Percentiles rank a stretch among this genome's conserved stretches.
Evolutionary conservation across 257 asterid genomes (phyloP).

Genomic region (Solanum pimpinellifolium): DNA sequence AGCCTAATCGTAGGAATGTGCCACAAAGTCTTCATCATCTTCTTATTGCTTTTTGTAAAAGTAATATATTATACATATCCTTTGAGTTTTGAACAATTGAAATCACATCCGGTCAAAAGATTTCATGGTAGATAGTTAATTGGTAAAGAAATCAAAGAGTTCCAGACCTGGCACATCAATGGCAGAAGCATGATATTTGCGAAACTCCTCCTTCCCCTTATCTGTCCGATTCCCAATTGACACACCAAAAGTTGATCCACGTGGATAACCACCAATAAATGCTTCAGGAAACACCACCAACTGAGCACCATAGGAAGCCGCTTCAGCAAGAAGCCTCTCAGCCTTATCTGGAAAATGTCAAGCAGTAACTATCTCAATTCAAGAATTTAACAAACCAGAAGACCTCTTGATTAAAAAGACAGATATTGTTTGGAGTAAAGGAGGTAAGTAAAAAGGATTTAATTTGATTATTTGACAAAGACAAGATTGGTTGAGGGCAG

Average conservation of each 20-base stretch:
- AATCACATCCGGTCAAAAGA: not conserved
- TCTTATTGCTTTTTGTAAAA: not conserved
- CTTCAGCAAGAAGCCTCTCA: conserved; percentile 89
- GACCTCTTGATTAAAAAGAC: not conserved
- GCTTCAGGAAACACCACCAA: conserved; percentile 97
- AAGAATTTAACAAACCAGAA: not conserved
- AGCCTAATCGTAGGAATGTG: not conserved
- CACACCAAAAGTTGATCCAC: conserved; percentile 84
- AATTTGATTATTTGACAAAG: not conserved
- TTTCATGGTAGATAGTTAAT: not conserved
- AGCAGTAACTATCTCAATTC: not conserved
- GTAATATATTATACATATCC: not conserved
- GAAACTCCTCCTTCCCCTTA: conserved; percentile 89
- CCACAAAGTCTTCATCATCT: not conserved
- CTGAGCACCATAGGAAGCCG: conserved; percentile 85
- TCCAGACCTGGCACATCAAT: conserved; percentile 86
- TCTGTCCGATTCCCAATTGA: conserved; percentile 78
- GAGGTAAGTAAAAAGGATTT: not conserved
- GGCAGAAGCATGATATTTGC: conserved; percentile 82
- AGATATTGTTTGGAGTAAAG: not conserved
- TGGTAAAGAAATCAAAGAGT: not conserved
- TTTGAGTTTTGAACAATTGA: not conserved
- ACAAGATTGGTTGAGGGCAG: not conserved
- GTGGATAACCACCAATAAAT: conserved; percentile 95
- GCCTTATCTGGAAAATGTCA: conserved; percentile 54